Percentiles rank a stretch among this genome's conserved stretches.
Evolutionary conservation across 306 rosid species (phyloP).

Genomic region (Trifolium pratense): DNA sequence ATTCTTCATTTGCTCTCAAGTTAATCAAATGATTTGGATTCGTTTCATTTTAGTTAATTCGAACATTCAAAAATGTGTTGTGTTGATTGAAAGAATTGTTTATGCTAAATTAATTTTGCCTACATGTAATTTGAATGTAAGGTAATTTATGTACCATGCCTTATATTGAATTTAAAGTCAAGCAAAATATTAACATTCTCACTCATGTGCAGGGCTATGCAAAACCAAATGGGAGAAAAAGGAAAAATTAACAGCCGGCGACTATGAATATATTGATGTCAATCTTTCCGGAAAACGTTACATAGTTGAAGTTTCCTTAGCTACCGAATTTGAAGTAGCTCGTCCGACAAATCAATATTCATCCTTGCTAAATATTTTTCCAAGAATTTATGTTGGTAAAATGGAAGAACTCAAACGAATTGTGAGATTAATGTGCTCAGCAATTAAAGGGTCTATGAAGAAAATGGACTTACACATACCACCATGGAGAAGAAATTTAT

Average conservation of each 20-base stretch:
- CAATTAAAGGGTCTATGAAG: slow-evolving; percentile 72
- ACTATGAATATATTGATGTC: slow-evolving; percentile 74
- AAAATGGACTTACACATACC: slow-evolving; percentile 56
- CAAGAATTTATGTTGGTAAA: slow-evolving; percentile 62
- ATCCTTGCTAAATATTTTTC: slow-evolving; percentile 59
- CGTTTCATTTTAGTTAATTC: too few relatives aligned
- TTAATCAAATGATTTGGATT: too few relatives aligned
- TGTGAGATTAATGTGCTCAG: slow-evolving; percentile 65
- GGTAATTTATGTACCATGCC: too few relatives aligned
- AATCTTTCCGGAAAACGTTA: slow-evolving; percentile 57
- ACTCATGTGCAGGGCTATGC: slow-evolving; percentile 68
- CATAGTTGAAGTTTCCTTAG: slow-evolving; percentile 63
- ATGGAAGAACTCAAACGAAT: slow-evolving; percentile 60
- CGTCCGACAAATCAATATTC: slow-evolving; percentile 71
- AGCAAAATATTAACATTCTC: background rate
- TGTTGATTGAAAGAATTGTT: too few relatives aligned
- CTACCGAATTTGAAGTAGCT: slow-evolving; percentile 68
- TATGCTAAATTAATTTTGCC: too few relatives aligned
- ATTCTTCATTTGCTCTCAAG: too few relatives aligned
- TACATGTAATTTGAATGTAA: too few relatives aligned
- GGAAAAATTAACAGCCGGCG: slow-evolving; percentile 62
- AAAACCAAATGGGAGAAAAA: slow-evolving; percentile 76
- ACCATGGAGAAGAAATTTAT: slow-evolving; percentile 83
- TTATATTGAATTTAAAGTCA: background rate
- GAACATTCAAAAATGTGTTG: too few relatives aligned